Conservation (phyloP, 2,329 filamentous ascomycete genomes). For the Aspergillus hortae region DNA sequence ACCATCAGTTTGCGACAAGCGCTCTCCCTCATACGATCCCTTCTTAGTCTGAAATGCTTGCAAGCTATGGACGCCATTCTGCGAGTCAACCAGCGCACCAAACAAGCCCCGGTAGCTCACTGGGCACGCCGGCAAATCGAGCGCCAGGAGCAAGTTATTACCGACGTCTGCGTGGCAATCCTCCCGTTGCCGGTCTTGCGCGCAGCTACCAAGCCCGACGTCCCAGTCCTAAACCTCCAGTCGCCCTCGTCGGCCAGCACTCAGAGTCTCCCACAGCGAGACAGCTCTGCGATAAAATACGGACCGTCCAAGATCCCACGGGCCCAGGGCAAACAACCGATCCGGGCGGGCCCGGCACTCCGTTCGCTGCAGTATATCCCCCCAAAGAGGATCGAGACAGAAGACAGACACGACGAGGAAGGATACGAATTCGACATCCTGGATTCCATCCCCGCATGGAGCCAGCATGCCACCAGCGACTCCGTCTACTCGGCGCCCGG, state of each 20-base stretch:
- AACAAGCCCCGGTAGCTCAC: constrained; percentile 9
- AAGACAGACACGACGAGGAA: not conserved
- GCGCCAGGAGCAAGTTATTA: constrained; percentile 19
- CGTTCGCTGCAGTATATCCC: too few species aligned
- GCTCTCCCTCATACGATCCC: constrained; percentile 17
- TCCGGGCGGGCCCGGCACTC: too few species aligned
- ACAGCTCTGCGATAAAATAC: too few species aligned
- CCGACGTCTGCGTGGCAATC: constrained; percentile 18
- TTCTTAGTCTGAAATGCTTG: constrained; percentile 24
- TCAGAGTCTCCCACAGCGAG: too few species aligned
- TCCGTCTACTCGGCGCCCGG: not conserved
- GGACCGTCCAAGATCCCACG: too few species aligned
- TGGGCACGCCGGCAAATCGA: constrained; percentile 16
- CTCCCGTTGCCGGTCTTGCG: constrained; percentile 11
- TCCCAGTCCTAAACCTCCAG: not conserved
- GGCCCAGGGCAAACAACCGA: too few species aligned
- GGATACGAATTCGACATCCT: not conserved
- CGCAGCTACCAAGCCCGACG: constrained; percentile 1
- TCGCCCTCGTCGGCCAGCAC: too few species aligned
- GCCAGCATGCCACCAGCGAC: not conserved
- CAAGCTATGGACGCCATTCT: constrained; percentile 17
- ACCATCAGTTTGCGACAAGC: constrained; percentile 8
- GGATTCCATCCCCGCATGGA: not conserved
- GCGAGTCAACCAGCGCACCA: constrained; percentile 8
- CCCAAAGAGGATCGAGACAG: not conserved